Evolutionary conservation across 2,329 filamentous ascomycete species (phyloP).

Genomic region (Fusarium oxysporum): DNA sequence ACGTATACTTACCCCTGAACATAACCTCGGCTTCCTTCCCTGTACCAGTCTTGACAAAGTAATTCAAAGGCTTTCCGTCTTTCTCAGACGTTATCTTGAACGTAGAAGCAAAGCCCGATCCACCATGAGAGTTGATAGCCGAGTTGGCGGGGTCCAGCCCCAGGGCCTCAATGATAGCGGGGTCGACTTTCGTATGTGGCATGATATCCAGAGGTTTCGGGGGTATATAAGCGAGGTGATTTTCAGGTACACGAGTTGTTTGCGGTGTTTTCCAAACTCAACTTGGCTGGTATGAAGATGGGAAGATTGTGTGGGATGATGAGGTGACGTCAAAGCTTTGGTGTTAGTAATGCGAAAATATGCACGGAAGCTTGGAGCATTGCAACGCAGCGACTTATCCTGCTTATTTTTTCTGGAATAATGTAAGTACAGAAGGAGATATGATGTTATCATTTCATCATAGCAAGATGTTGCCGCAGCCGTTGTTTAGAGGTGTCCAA

Average conservation of each 20-base stretch:
- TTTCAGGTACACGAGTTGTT: not conserved
- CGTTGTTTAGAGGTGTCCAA: not conserved
- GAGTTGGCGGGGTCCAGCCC: constrained; percentile 71
- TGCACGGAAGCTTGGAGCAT: constrained; percentile 8
- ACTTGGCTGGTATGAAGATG: constrained; percentile 3
- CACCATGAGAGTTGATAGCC: constrained; percentile 69
- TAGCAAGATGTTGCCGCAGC: not conserved
- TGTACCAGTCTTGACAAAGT: constrained; percentile 78
- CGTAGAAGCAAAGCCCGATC: constrained; percentile 76
- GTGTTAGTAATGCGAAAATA: constrained; percentile 38
- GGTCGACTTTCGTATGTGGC: constrained; percentile 30
- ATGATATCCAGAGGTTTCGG: not conserved
- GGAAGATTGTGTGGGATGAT: constrained; percentile 37
- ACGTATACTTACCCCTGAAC: constrained; percentile 69
- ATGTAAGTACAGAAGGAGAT: not conserved
- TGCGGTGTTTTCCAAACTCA: not conserved
- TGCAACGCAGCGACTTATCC: not conserved
- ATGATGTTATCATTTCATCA: constrained; percentile 12
- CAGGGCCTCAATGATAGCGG: constrained; percentile 51
- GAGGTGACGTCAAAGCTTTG: constrained; percentile 44
- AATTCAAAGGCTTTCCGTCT: constrained; percentile 64
- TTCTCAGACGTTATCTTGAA: constrained; percentile 64
- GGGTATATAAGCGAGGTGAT: not conserved
- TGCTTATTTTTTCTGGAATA: not conserved
- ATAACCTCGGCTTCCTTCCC: constrained; percentile 72